These are phyloP conservation scores for Macrophomina pseudophaseolina DNA, from an alignment of 2,329 filamentous ascomycete genomes.

Conservation along the genomic window DNA sequence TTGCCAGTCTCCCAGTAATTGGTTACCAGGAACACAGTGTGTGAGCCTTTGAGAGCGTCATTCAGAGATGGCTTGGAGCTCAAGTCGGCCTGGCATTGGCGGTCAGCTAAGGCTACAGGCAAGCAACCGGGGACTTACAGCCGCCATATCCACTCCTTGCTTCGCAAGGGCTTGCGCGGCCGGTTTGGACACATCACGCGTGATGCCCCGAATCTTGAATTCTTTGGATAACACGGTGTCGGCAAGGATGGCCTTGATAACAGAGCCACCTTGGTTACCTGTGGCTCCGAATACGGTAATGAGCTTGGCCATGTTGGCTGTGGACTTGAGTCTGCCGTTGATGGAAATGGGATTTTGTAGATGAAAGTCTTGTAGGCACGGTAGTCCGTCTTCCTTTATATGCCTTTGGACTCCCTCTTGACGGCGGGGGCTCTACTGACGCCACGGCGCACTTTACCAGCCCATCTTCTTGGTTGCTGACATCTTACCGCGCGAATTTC, in stretches of 20 bases:
- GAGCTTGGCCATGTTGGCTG: slow-evolving; percentile 42
- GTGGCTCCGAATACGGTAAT: slow-evolving; percentile 65
- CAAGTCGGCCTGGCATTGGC: slow-evolving; percentile 52
- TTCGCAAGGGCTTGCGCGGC: slow-evolving; percentile 38
- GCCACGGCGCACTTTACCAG: neutral
- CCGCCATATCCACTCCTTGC: slow-evolving; percentile 53
- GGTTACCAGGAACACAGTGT: slow-evolving; percentile 39
- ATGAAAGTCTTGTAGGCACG: too few relatives aligned
- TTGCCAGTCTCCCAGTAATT: slow-evolving; percentile 26
- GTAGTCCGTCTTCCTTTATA: neutral
- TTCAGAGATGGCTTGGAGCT: slow-evolving; percentile 33
- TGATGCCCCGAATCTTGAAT: slow-evolving; percentile 59
- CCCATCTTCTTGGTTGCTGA: neutral
- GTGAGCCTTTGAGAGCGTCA: slow-evolving; percentile 33
- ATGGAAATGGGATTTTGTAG: neutral
- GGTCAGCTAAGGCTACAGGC: slow-evolving; percentile 20
- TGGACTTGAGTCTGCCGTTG: neutral
- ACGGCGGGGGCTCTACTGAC: neutral
- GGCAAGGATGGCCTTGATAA: slow-evolving; percentile 48
- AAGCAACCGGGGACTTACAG: neutral
- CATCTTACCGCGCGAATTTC: neutral
- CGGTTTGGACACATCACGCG: slow-evolving; percentile 53
- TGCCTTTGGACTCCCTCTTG: neutral
- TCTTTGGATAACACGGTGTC: slow-evolving; percentile 5
- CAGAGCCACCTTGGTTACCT: slow-evolving; percentile 64